A percentile compares a stretch with the other conserved stretches of the same genome.
These are phyloP conservation scores for Fusarium sulawesiense DNA, from an alignment of 2,329 filamentous ascomycete species.

Conservation along the genomic window DNA sequence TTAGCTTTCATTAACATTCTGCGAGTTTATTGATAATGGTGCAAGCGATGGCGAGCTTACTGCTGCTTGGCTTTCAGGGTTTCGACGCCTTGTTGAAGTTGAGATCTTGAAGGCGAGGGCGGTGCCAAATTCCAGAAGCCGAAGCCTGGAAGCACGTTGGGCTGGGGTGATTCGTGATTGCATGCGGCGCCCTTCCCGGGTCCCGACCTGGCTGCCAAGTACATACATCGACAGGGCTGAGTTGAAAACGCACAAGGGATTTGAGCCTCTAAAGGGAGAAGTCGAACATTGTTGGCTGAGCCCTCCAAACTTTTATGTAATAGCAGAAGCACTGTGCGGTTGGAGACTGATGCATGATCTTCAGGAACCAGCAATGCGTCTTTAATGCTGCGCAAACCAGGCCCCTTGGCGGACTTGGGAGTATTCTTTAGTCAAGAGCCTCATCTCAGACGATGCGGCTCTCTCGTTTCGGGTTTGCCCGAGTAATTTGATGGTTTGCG, in stretches of 20 bases:
- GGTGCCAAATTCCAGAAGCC: constrained; percentile 7
- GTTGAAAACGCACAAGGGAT: constrained; percentile 21
- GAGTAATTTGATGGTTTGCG: constrained; percentile 18
- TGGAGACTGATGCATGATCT: constrained; percentile 31
- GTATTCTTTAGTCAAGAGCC: constrained; percentile 25
- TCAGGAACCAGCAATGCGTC: constrained; percentile 40
- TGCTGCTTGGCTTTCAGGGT: background rate
- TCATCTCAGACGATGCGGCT: constrained; percentile 35
- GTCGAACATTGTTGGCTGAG: background rate
- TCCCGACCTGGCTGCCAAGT: constrained; percentile 16
- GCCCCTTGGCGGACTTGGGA: constrained; percentile 2
- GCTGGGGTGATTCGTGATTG: constrained; percentile 33
- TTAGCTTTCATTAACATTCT: constrained; percentile 14
- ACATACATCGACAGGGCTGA: constrained; percentile 28
- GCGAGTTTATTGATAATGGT: constrained; percentile 13
- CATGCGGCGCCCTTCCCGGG: constrained; percentile 25
- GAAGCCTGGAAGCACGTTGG: constrained; percentile 37
- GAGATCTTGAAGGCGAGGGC: constrained; percentile 16
- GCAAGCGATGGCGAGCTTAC: constrained; percentile 28
- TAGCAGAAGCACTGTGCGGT: constrained; percentile 25
- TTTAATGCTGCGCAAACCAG: constrained; percentile 29
- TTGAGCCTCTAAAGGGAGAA: background rate
- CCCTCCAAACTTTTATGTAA: constrained; percentile 32
- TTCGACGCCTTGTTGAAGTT: background rate
- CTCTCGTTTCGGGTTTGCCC: constrained; percentile 33